A percentile compares a stretch with the other conserved stretches of the same genome.
Evolutionary conservation across 2,329 filamentous ascomycete genomes (phyloP).

Genomic region (Lasiodiplodia theobromae): DNA sequence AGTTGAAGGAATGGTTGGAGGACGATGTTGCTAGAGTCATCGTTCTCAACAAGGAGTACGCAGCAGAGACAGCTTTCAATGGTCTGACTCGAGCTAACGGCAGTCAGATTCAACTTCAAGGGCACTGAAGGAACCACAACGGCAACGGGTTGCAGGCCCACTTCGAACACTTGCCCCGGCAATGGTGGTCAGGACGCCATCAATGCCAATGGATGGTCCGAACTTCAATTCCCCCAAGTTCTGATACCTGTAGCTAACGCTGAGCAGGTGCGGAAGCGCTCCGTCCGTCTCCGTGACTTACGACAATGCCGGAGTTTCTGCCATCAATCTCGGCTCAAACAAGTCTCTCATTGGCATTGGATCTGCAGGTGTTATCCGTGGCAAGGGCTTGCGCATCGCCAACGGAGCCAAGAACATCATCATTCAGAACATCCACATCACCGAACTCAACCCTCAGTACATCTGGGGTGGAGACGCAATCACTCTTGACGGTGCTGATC

Average conservation of each 20-base stretch:
- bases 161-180: slow-evolving; percentile 54
- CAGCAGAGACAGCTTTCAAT: slow-evolving; percentile 35
- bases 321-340: slow-evolving; percentile 63
- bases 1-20: slow-evolving; percentile 67
- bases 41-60: slow-evolving; percentile 58
- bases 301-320: slow-evolving; percentile 60
- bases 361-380: slow-evolving; percentile 61
- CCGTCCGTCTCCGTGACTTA: slow-evolving; percentile 51
- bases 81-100: slow-evolving; percentile 24
- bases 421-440: slow-evolving; percentile 54
- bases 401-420: slow-evolving; percentile 61
- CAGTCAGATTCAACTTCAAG: slow-evolving; percentile 58
- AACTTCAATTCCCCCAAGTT: not conserved
- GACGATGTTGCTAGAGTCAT: slow-evolving; percentile 64
- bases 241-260: slow-evolving; percentile 59
- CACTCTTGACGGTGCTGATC: slow-evolving; percentile 41
- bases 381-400: slow-evolving; percentile 61
- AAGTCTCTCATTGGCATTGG: slow-evolving; percentile 65
- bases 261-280: slow-evolving; percentile 55
- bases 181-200: slow-evolving; percentile 67
- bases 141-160: slow-evolving; percentile 64
- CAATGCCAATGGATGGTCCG: slow-evolving; percentile 65
- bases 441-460: slow-evolving; percentile 45
- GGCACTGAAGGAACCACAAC: slow-evolving; percentile 62
- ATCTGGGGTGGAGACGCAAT: slow-evolving; percentile 48